These are phyloP conservation scores for Hermanozyma aechmeae DNA, from an alignment of 805 yeast genomes.

Conservation along the genomic window DNA sequence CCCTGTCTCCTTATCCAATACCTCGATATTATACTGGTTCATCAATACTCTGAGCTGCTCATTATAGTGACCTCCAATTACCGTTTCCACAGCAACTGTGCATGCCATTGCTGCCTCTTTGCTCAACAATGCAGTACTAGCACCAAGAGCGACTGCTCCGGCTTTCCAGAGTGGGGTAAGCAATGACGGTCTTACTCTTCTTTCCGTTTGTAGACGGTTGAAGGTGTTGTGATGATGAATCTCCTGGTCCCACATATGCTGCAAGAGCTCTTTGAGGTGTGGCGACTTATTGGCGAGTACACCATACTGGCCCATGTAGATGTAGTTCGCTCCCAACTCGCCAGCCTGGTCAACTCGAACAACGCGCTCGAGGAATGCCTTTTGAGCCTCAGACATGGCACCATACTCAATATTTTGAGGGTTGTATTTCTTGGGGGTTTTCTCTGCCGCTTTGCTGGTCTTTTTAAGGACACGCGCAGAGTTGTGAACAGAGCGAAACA, in stretches of 20 bases:
- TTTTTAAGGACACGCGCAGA: too few species aligned
- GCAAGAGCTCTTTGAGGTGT: constrained; percentile 64
- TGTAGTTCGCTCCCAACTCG: constrained; percentile 90
- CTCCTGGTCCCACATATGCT: constrained; percentile 99
- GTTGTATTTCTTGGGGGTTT: background rate
- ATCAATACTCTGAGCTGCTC: constrained; percentile 72
- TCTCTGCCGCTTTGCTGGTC: background rate
- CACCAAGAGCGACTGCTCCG: constrained; percentile 84
- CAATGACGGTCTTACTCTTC: constrained; percentile 84
- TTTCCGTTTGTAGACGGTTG: constrained; percentile 61
- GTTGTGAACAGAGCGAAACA: too few species aligned
- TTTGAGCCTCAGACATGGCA: constrained; percentile 42
- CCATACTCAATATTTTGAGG: constrained; percentile 20
- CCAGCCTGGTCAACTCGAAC: constrained; percentile 97
- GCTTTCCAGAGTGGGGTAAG: constrained; percentile 89
- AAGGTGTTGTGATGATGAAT: constrained; percentile 83
- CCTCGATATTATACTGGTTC: constrained; percentile 49
- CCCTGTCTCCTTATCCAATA: constrained; percentile 27
- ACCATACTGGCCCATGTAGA: constrained; percentile 82
- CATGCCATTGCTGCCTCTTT: constrained; percentile 99
- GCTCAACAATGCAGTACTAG: constrained; percentile 75
- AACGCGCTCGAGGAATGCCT: constrained; percentile 61
- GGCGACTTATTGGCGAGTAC: constrained; percentile 67
- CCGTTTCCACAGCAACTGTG: constrained; percentile 97
- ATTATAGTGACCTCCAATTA: constrained; percentile 93